These are phyloP conservation scores for Stemphylium vesicarium DNA, from an alignment of 2,329 filamentous ascomycete genomes.

Conservation along the genomic window DNA sequence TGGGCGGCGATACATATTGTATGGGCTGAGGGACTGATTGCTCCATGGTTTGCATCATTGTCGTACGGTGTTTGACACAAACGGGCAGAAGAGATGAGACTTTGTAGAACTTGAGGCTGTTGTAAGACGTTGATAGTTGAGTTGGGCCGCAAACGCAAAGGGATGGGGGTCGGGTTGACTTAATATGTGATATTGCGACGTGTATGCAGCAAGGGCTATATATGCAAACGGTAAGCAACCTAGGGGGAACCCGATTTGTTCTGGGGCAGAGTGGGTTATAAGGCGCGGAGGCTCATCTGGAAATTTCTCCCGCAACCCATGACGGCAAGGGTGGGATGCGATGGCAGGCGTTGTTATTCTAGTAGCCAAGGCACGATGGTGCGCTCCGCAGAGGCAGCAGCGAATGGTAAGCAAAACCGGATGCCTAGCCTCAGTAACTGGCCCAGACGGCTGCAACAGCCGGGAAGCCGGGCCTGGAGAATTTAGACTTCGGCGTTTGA, in stretches of 20 bases:
- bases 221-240: slow-evolving; percentile 33
- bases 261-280: slow-evolving; percentile 37
- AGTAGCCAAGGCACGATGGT: slow-evolving; percentile 40
- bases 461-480: slow-evolving; percentile 20
- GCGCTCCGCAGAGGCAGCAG: slow-evolving; percentile 29
- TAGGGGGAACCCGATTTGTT: slow-evolving; percentile 13
- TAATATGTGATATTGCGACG: slow-evolving; percentile 37
- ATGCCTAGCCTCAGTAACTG: slow-evolving; percentile 18
- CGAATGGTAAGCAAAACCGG: slow-evolving; percentile 22
- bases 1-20: slow-evolving; percentile 41
- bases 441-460: slow-evolving; percentile 24
- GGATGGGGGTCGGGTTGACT: slow-evolving; percentile 12
- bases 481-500: slow-evolving; percentile 42
- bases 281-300: slow-evolving; percentile 24
- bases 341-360: slow-evolving; percentile 31
- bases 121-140: slow-evolving; percentile 10
- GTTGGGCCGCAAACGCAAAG: slow-evolving; percentile 19
- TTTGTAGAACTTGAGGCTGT: slow-evolving; percentile 5
- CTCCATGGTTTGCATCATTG: slow-evolving; percentile 47
- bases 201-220: slow-evolving; percentile 28
- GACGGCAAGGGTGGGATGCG: slow-evolving; percentile 41
- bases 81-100: background rate
- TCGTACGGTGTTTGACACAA: slow-evolving; percentile 12
- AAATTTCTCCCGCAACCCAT: slow-evolving; percentile 36
- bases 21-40: slow-evolving; percentile 32